Evolutionary conservation across 495 filamentous ascomycete species (phyloP).

Genomic region (Neurospora sp.): DNA sequence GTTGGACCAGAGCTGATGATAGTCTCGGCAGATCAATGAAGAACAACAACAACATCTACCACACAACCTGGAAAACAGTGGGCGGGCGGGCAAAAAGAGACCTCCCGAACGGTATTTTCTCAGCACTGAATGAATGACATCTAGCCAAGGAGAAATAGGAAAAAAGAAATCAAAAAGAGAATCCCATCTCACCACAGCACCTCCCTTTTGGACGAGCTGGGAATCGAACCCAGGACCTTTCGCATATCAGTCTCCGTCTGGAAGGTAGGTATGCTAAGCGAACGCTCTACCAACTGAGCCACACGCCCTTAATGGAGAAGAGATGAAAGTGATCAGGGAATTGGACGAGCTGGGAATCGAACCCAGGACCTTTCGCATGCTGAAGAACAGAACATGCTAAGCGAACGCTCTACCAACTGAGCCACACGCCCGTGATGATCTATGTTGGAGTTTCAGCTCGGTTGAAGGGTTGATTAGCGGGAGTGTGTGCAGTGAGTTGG

Average conservation of each 20-base stretch:
- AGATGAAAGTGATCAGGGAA: too few species aligned
- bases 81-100: too few species aligned
- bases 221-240: neutral
- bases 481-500: neutral
- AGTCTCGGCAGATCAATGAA: neutral
- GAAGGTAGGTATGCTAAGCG: neutral
- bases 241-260: too few species aligned
- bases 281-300: neutral
- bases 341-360: too few species aligned
- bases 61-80: too few species aligned
- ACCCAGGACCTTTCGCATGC: too few species aligned
- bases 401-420: neutral
- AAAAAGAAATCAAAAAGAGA: neutral
- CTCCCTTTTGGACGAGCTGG: neutral
- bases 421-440: neutral
- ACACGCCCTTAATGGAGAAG: too few species aligned
- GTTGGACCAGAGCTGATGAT: neutral
- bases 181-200: neutral
- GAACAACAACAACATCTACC: too few species aligned
- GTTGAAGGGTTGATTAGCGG: neutral
- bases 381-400: too few species aligned
- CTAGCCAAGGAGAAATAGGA: too few species aligned
- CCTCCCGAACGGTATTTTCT: too few species aligned
- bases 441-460: neutral
- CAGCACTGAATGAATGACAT: too few species aligned